Evolutionary conservation across 2,329 filamentous ascomycete species (phyloP).

Genomic region (Fusarium burgessii): DNA sequence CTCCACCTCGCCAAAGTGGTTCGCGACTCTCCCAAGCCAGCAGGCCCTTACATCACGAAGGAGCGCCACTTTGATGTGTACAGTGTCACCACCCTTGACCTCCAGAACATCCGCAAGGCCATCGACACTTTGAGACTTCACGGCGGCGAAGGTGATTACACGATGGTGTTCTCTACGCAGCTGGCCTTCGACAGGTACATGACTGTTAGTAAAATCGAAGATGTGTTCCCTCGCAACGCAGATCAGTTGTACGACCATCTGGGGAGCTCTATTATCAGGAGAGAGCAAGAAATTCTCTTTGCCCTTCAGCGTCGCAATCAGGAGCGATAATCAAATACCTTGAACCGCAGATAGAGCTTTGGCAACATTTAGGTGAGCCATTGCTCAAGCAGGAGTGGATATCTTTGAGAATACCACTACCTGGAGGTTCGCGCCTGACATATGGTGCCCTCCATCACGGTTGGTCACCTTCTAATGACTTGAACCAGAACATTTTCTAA

Average conservation of each 20-base stretch:
- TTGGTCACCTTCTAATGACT: too few relatives aligned
- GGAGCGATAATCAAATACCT: background rate
- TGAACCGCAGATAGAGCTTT: too few relatives aligned
- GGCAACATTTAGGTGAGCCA: too few relatives aligned
- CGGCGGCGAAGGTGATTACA: background rate
- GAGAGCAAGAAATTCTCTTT: background rate
- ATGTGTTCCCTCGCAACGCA: background rate
- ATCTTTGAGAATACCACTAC: too few relatives aligned
- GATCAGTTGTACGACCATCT: background rate
- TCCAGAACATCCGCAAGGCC: background rate
- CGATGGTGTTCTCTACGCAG: background rate
- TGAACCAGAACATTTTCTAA: too few relatives aligned
- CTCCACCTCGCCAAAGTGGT: background rate
- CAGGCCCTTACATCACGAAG: background rate
- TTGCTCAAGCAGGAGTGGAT: too few relatives aligned
- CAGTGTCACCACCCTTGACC: background rate
- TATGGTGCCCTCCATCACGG: too few relatives aligned
- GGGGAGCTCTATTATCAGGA: background rate
- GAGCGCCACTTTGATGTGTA: background rate
- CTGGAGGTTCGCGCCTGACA: too few relatives aligned
- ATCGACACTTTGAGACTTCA: background rate
- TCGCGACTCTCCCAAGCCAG: background rate
- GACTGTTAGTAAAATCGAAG: rapidly evolving
- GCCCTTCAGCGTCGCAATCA: background rate
- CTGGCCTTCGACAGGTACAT: background rate